These are phyloP conservation scores for Lactifluus pinguis DNA, from an alignment of 768 basidiomycete genomes.

Conservation along the genomic window DNA sequence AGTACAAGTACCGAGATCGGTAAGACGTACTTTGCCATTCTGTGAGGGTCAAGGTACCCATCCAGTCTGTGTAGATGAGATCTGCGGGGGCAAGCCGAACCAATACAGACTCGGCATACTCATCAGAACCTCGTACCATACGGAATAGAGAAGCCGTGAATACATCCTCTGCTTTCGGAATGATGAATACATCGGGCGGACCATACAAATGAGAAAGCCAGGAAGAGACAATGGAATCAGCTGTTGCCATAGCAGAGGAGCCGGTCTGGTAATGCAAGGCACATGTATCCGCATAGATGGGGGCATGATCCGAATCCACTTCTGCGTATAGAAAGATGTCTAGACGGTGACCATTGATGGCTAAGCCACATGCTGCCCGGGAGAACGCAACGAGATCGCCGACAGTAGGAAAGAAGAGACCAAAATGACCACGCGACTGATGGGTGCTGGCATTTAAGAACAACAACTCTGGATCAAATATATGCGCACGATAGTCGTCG, in stretches of 20 bases:
- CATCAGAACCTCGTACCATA: not conserved
- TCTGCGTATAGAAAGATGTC: slow-evolving; percentile 16
- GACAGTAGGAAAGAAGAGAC: slow-evolving; percentile 8
- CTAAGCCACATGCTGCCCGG: slow-evolving; percentile 12
- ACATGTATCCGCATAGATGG: slow-evolving; percentile 11
- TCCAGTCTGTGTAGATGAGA: slow-evolving; percentile 49
- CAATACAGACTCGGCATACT: slow-evolving; percentile 23
- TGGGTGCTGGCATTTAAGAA: not conserved
- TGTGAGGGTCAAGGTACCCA: slow-evolving; percentile 43
- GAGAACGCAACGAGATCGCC: slow-evolving; percentile 17
- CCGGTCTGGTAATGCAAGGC: not conserved
- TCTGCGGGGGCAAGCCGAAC: slow-evolving; percentile 42
- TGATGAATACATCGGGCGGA: slow-evolving; percentile 17
- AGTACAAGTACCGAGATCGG: not conserved
- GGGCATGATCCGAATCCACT: not conserved
- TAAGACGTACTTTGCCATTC: slow-evolving; percentile 49
- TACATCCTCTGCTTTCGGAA: slow-evolving; percentile 3
- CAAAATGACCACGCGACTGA: slow-evolving; percentile 2
- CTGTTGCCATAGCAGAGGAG: not conserved
- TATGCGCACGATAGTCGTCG: not conserved
- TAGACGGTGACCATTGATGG: slow-evolving; percentile 6
- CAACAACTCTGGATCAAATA: not conserved
- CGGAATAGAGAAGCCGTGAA: not conserved
- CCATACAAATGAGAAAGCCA: slow-evolving; percentile 20
- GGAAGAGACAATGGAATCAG: slow-evolving; percentile 4